Evolutionary conservation across 2,329 filamentous ascomycete species (phyloP).

Genomic region (Sporothrix pallida): DNA sequence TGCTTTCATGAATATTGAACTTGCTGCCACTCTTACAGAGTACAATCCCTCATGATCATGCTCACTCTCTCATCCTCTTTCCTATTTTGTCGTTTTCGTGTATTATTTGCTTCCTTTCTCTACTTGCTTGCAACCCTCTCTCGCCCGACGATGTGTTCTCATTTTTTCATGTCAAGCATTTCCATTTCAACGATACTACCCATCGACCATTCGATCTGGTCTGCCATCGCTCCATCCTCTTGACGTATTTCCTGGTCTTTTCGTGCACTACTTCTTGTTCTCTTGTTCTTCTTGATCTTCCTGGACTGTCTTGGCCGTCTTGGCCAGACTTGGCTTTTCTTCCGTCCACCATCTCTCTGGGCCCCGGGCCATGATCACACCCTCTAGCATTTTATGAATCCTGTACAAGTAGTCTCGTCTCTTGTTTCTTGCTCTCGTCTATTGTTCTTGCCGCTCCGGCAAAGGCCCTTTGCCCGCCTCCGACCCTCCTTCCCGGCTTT

Average conservation of each 20-base stretch:
- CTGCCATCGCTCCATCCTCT: slow-evolving; percentile 5
- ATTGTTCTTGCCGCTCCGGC: neutral
- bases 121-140: neutral
- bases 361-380: neutral
- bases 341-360: neutral
- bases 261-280: neutral
- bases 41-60: neutral
- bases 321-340: slow-evolving; percentile 16
- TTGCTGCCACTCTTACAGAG: neutral
- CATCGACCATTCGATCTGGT: neutral
- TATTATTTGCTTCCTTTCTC: neutral
- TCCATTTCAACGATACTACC: neutral
- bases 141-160: neutral
- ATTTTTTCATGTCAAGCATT: neutral
- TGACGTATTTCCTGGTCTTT: neutral
- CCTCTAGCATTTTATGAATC: neutral
- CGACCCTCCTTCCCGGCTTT: neutral
- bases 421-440: too few species aligned
- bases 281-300: neutral
- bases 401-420: too few species aligned
- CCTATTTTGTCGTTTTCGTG: neutral
- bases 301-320: slow-evolving; percentile 21
- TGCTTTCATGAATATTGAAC: neutral
- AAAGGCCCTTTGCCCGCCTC: neutral
- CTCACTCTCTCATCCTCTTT: neutral